Percentiles rank a stretch among this genome's conserved stretches.
Conservation (phyloP, 208 protist species). For the Wallacemonas sp. region DNA sequence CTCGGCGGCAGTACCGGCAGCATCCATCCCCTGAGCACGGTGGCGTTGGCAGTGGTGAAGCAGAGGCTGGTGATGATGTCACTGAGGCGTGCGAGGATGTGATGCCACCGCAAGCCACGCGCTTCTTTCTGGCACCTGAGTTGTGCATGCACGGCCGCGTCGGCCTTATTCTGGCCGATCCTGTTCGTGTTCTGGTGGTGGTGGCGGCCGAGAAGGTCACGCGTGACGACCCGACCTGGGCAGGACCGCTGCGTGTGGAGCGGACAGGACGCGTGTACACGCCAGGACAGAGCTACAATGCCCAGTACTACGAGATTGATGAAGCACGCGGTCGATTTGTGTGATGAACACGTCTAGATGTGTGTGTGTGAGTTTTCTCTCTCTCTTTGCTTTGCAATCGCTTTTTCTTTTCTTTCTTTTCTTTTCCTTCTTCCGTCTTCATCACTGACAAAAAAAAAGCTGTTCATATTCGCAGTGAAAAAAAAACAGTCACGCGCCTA, state of each 20-base stretch:
- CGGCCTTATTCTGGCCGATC: conserved; percentile 67
- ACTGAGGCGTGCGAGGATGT: no score
- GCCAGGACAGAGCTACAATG: conserved; percentile 46
- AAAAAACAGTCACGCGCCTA: no score
- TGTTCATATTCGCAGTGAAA: no score
- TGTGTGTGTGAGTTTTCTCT: conserved; percentile 14
- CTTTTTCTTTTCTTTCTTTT: conserved; percentile 15
- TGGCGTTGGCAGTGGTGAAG: no score
- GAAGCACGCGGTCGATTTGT: conserved; percentile 10
- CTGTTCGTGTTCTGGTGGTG: conserved; percentile 64
- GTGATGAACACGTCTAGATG: not conserved
- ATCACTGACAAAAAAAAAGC: no score
- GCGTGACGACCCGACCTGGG: conserved; percentile 45
- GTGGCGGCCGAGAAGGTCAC: conserved; percentile 55
- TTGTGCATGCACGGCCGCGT: conserved; percentile 51
- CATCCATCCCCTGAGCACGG: no score
- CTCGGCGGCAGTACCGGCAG: not conserved
- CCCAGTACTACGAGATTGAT: conserved; percentile 37
- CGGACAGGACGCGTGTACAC: conserved; percentile 30
- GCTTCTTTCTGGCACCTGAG: conserved; percentile 76
- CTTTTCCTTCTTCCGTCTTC: conserved; percentile 1
- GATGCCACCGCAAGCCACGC: conserved; percentile 23
- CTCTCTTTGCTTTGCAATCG: not conserved
- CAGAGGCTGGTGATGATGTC: no score
- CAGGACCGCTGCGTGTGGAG: conserved; percentile 26